Conservation (phyloP, 495 filamentous ascomycete genomes). For the Penicillium antarcticum region DNA sequence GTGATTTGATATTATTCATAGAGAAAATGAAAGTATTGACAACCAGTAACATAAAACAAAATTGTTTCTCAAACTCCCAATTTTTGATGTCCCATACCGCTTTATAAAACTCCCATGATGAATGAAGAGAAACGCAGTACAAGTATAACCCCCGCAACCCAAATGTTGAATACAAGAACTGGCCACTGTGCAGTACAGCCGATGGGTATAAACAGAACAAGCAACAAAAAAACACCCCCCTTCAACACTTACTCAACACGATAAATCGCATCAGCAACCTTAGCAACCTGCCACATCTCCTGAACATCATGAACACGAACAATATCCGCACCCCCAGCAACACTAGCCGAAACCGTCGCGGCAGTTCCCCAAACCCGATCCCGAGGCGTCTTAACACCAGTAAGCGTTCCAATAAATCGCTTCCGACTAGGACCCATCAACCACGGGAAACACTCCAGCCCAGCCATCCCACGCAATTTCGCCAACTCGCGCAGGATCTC, state of each 20-base stretch:
- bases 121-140: constrained; percentile 17
- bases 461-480: constrained; percentile 58
- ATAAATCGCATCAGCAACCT: constrained; percentile 91
- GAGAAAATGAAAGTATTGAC: background rate
- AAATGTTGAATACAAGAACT: constrained; percentile 30
- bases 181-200: background rate
- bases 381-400: constrained; percentile 65
- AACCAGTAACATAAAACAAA: background rate
- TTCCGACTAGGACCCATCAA: constrained; percentile 87
- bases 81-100: background rate
- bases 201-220: background rate
- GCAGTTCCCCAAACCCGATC: constrained; percentile 83
- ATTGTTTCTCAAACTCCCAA: background rate
- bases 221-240: background rate
- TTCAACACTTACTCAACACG: constrained; percentile 30
- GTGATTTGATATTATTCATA: constrained; percentile 10
- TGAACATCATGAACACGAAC: constrained; percentile 91
- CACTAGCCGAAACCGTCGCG: constrained; percentile 79
- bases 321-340: constrained; percentile 91
- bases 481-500: constrained; percentile 67
- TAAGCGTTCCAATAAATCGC: constrained; percentile 79
- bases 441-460: constrained; percentile 77
- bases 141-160: constrained; percentile 3
- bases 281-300: constrained; percentile 84
- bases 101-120: constrained; percentile 25